Conservation (phyloP, 2,329 filamentous ascomycete species). For the Westerdykella ornata region DNA sequence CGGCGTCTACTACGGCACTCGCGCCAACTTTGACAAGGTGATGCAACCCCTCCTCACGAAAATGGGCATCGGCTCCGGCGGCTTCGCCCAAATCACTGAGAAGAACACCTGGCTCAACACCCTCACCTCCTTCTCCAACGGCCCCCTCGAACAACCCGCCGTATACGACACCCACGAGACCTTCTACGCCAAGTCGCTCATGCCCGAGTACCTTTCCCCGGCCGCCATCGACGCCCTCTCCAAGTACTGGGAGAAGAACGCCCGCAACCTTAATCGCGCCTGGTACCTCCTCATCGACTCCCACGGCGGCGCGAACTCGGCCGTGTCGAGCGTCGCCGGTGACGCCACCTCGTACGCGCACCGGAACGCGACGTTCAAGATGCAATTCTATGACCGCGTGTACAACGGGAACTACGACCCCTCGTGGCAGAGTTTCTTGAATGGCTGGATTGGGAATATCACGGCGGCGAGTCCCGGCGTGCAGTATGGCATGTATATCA, state of each 20-base stretch:
- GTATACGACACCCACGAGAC: constrained; percentile 22
- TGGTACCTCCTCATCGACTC: constrained; percentile 26
- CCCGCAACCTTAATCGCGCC: constrained; percentile 9
- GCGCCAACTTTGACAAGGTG: constrained; percentile 16
- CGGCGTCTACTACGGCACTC: constrained; percentile 23
- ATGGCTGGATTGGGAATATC: constrained; percentile 36
- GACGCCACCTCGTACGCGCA: constrained; percentile 21
- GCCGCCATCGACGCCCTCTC: constrained; percentile 14
- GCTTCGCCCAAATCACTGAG: constrained; percentile 2
- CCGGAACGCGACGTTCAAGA: constrained; percentile 23
- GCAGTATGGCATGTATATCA: constrained; percentile 45
- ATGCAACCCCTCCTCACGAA: constrained; percentile 20
- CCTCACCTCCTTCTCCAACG: constrained; percentile 16
- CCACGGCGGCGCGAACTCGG: constrained; percentile 18
- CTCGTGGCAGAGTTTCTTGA: constrained; percentile 32
- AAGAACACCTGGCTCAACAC: constrained; percentile 20
- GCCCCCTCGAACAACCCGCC: constrained; percentile 13
- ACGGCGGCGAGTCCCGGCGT: constrained; percentile 13
- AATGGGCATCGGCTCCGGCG: constrained; percentile 10
- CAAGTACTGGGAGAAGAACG: constrained; percentile 21
- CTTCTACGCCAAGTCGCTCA: constrained; percentile 26
- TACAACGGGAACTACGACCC: constrained; percentile 23
- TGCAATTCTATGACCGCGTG: constrained; percentile 21
- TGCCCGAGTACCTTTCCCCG: constrained; percentile 15
- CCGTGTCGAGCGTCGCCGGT: constrained; percentile 8